Evolutionary conservation across 306 rosid species (phyloP), one percentile per base, ranked within the genome.

Genomic region (Cicer chorassanicum): DNA sequence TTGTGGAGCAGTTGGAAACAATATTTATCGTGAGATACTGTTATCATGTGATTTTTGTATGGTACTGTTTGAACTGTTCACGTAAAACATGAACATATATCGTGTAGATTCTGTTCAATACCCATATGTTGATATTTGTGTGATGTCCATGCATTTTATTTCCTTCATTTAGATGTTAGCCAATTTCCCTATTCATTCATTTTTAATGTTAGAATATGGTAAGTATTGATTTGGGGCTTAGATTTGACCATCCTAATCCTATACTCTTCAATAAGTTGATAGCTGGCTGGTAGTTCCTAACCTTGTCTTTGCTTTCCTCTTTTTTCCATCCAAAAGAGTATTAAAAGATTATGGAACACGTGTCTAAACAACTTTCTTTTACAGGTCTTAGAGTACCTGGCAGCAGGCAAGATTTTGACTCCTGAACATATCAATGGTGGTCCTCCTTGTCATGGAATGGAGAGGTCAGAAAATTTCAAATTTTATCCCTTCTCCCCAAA

Each of bases 381-480:
- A 62, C 88, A 87, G 99, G 98, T 90, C 80, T 75, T 95, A 60
- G 99, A 95, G 79, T 89, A 74, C 84, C 85, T 95, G 79, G 98
- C 91, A 41, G 86, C 55, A 63, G 79, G 86, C 79, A 92, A 90
- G 82, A 88, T 95, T 76, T 88, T 95, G 69, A 89, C 96, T n/a
- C 51, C 80, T 13, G 97, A 92, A 63, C 98, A 90, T 81, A 95
- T 95, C 66, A 80, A 82, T 72, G 85, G 89, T 8, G 97, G 92
- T 67, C 95, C 99, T 73, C 99, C 98, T 51, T 88, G 92, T 70
- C 88, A 60, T 14, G 97, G 97, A 88, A 92, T 95, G 99, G 99
- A 95, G 88, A 95, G 99, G 99, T 95, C 38, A 80, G 88, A 73
- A 59, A 71, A 50, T 77, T 57, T 68, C 70, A 49, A 73, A 54